These are phyloP conservation scores for Telfairia occidentalis DNA, from an alignment of 331 rosid genomes.

Conservation along the genomic window DNA sequence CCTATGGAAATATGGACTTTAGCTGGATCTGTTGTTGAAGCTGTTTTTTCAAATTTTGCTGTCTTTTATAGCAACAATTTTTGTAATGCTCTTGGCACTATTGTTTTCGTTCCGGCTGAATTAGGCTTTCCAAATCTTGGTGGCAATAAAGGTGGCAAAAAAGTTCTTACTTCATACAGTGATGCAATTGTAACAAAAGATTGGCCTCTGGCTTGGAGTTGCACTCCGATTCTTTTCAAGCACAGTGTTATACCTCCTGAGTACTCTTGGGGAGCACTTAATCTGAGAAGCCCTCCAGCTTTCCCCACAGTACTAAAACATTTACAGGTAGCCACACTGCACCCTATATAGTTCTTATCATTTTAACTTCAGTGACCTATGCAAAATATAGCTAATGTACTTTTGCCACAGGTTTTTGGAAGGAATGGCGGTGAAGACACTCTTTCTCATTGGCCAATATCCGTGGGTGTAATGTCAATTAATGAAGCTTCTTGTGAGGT, in stretches of 20 bases:
- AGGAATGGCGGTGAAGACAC: slow-evolving; percentile 92
- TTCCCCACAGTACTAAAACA: slow-evolving; percentile 72
- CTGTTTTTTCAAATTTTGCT: slow-evolving; percentile 77
- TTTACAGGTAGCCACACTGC: slow-evolving; percentile 42
- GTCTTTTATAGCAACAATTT: slow-evolving; percentile 72
- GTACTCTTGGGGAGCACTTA: slow-evolving; percentile 85
- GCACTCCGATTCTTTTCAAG: slow-evolving; percentile 71
- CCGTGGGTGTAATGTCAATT: slow-evolving; percentile 64
- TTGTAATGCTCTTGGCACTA: slow-evolving; percentile 74
- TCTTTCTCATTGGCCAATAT: slow-evolving; percentile 93
- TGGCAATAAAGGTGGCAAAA: slow-evolving; percentile 56
- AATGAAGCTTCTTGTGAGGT: slow-evolving; percentile 81
- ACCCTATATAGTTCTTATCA: not conserved
- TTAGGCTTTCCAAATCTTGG: slow-evolving; percentile 71
- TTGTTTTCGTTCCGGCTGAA: slow-evolving; percentile 82
- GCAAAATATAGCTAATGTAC: slow-evolving; percentile 15
- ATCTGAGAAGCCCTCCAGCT: slow-evolving; percentile 80
- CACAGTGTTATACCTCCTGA: slow-evolving; percentile 69
- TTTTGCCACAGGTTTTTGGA: slow-evolving; percentile 52
- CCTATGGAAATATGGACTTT: slow-evolving; percentile 73
- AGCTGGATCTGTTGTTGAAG: slow-evolving; percentile 80
- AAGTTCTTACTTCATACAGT: slow-evolving; percentile 71
- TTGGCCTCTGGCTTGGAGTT: slow-evolving; percentile 97
- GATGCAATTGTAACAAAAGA: slow-evolving; percentile 78
- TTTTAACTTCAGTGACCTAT: not conserved